Evolutionary conservation across 2,329 filamentous ascomycete species (phyloP), one percentile per base, ranked within the genome.

Genomic region (Botrytis squamosa): DNA sequence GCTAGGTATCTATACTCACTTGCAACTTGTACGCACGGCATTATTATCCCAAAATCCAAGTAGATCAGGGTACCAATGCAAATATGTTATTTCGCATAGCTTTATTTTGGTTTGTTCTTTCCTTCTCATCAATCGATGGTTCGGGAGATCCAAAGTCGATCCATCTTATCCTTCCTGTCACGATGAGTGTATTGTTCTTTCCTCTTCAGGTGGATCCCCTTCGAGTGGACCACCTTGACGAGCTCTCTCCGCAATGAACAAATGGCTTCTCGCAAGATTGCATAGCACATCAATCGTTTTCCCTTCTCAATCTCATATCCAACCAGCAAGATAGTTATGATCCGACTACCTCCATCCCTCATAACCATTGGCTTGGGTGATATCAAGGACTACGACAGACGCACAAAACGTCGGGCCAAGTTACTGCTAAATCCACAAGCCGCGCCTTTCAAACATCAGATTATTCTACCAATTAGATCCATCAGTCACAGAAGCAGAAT

Each of bases 281-380:
- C 33, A 71, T 33, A 36, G n/a, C 46, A 33, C 29, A 20, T 14
- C 42, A 25, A 49, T 68, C 18, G 18, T 25, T 10, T 25, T 69
- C 5, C n/a, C 22, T 42, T 40, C 25, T 72, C 42, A 57, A 44
- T 25, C 36, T 14, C 36, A 42, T 44, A 14, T 44, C 20, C 49
- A 55, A 25, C 38, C 55, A 44, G 7, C 33, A 65, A 33, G n/a
- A 59, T 29, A 69, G 40, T 25, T 29, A 81, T 81, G 80, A 78
- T 81, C 74, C 79, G 79, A 20, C 70, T 78, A 18, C 74, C 76
- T 25, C 75, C 78, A 20, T 77, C 78, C 25, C 68, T 74, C 42
- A 79, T 81, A 70, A 65, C 69, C 29, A 64, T 80, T 20, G 76
- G 77, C 29, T 74, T 71, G 44, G 75, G 75, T 42, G 80, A 81